Conservation (phyloP, 2,329 filamentous ascomycete genomes). For the Talaromyces sp. region DNA sequence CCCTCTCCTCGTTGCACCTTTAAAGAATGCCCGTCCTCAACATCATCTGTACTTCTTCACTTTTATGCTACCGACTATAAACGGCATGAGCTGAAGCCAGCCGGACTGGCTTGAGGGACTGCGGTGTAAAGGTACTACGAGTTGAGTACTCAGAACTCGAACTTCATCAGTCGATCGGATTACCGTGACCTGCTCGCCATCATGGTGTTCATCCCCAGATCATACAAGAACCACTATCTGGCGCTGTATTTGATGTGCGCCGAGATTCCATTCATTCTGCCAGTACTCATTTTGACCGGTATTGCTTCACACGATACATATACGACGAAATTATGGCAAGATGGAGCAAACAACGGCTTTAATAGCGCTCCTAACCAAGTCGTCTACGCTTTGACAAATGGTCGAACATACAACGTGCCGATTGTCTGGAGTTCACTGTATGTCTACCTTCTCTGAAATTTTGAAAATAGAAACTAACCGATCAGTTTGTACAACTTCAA, state of each 20-base stretch:
- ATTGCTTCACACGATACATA: conserved; percentile 62
- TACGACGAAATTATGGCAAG: conserved; percentile 59
- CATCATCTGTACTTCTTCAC: conserved; percentile 8
- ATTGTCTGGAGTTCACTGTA: conserved; percentile 62
- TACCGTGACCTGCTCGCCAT: conserved; percentile 9
- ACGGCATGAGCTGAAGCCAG: conserved; percentile 35
- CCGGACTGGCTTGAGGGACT: conserved; percentile 34
- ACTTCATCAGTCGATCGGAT: neutral
- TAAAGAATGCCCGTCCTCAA: conserved; percentile 22
- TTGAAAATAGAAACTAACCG: neutral
- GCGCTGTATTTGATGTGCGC: conserved; percentile 52
- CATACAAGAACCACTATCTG: conserved; percentile 53
- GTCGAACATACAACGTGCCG: conserved; percentile 52
- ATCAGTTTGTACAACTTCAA: conserved; percentile 59
- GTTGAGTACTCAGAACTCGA: neutral
- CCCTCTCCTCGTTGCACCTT: conserved; percentile 20
- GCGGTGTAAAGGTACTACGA: neutral
- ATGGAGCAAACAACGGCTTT: conserved; percentile 60
- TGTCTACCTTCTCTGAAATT: conserved; percentile 22
- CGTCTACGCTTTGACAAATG: conserved; percentile 59
- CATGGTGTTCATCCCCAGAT: conserved; percentile 50
- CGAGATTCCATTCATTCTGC: conserved; percentile 58
- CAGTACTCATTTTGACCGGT: conserved; percentile 58
- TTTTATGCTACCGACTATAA: conserved; percentile 20
- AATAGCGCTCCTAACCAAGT: conserved; percentile 58